A percentile compares a stretch with the other conserved stretches of the same genome.
Evolutionary conservation across 2,329 filamentous ascomycete genomes (phyloP).

Genomic region (Trichoderma sp.): DNA sequence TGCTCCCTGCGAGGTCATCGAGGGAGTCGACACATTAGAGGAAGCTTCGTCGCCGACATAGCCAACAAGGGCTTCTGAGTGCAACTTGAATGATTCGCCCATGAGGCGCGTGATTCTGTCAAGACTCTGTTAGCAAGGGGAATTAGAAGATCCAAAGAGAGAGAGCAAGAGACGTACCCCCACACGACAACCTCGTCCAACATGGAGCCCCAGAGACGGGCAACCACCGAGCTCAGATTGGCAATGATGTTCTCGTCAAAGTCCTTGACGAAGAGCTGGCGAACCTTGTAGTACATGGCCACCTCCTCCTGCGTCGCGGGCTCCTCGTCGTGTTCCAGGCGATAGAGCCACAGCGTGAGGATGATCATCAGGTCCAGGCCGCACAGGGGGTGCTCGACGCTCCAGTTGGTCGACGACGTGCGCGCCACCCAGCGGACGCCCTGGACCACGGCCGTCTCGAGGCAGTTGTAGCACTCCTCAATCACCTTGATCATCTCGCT

Average conservation of each 20-base stretch:
- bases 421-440: constrained; percentile 98
- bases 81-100: constrained; percentile 96
- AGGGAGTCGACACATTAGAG: constrained; percentile 69
- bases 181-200: constrained; percentile 98
- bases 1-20: constrained; percentile 70
- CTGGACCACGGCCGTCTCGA: constrained; percentile 91
- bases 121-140: constrained; percentile 31
- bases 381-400: constrained; percentile 94
- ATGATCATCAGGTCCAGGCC: constrained; percentile 98
- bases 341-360: constrained; percentile 96
- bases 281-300: constrained; percentile 89
- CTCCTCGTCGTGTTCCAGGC: constrained; percentile 98
- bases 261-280: constrained; percentile 88
- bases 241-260: constrained; percentile 77
- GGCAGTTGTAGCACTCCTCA: constrained; percentile 95
- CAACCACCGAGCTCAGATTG: constrained; percentile 92
- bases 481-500: constrained; percentile 99
- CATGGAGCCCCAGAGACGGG: constrained; percentile 95
- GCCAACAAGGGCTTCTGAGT: constrained; percentile 90
- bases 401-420: constrained; percentile 98
- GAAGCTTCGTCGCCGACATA: constrained; percentile 85
- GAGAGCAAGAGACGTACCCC: constrained; percentile 71
- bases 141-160: neutral
- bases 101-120: constrained; percentile 86
- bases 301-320: constrained; percentile 80